Conservation (phyloP, 305 asterid species). For the Striga hermonthica region DNA sequence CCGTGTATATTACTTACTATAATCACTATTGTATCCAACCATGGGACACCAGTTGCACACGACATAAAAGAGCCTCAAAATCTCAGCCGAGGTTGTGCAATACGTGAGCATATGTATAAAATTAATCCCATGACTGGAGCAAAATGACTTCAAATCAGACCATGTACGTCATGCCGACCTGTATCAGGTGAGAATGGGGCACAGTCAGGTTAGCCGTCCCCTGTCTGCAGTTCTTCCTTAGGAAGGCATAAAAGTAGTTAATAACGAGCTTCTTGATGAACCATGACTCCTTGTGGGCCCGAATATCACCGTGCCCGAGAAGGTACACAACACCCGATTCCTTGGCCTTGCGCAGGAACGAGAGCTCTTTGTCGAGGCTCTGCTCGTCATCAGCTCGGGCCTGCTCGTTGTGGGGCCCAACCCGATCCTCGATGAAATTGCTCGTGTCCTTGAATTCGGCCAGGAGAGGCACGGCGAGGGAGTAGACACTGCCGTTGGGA, state of each 20-base stretch:
- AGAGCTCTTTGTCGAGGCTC: conserved; percentile 89
- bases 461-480: conserved; percentile 81
- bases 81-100: too few species aligned
- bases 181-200: conserved; percentile 84
- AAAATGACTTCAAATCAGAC: too few species aligned
- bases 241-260: conserved; percentile 86
- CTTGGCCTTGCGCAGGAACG: conserved; percentile 80
- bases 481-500: conserved; percentile 87
- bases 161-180: conserved; percentile 99
- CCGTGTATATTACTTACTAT: too few species aligned
- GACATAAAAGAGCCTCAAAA: too few species aligned
- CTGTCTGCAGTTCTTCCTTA: conserved; percentile 91
- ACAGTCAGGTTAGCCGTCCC: conserved; percentile 90
- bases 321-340: conserved; percentile 95
- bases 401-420: conserved; percentile 42
- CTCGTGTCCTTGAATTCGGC: conserved; percentile 57
- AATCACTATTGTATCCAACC: too few species aligned
- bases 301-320: conserved; percentile 91
- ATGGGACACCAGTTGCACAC: too few species aligned
- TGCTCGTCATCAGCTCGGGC: conserved; percentile 73
- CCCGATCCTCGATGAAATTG: conserved; percentile 41
- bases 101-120: too few species aligned
- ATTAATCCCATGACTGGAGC: too few species aligned
- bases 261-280: conserved; percentile 88
- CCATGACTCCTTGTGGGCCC: conserved; percentile 98